Evolutionary conservation across 257 asterid genomes (phyloP).

Genomic region (Salvia splendens): DNA sequence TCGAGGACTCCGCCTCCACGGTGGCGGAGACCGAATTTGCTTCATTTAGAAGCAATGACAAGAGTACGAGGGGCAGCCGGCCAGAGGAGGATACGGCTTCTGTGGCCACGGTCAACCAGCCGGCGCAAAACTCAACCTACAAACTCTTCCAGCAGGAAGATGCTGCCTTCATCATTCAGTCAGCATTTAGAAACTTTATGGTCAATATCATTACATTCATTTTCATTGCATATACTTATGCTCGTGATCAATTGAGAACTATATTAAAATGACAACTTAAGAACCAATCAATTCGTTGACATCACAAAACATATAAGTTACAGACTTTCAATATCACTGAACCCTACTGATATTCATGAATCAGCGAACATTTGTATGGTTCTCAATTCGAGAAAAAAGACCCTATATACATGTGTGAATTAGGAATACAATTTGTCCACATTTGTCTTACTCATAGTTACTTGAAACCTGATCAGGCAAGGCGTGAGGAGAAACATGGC

Average conservation of each 20-base stretch:
- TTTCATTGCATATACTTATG: neutral
- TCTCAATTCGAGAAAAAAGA: too few relatives aligned
- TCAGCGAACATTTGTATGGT: too few relatives aligned
- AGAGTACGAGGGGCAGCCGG: neutral
- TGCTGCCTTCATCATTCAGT: constrained; percentile 58
- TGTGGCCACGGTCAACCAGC: constrained; percentile 54
- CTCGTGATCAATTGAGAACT: too few relatives aligned
- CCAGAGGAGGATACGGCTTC: constrained; percentile 38
- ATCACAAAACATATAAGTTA: neutral
- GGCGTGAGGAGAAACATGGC: constrained; percentile 28
- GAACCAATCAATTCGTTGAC: neutral
- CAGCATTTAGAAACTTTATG: constrained; percentile 55
- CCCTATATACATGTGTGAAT: too few relatives aligned
- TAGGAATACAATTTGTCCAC: neutral
- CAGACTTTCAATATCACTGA: too few relatives aligned
- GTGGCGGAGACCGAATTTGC: constrained; percentile 30
- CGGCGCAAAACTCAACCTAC: constrained; percentile 37
- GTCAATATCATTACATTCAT: constrained; percentile 27
- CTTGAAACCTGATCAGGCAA: constrained; percentile 35
- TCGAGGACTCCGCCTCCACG: constrained; percentile 39
- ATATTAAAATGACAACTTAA: too few relatives aligned
- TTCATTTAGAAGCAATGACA: constrained; percentile 34
- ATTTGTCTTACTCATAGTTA: neutral
- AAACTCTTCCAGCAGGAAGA: constrained; percentile 52
- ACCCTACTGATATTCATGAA: too few relatives aligned